phyloP scores from a whole-genome alignment of 1,284 basidiomycete genomes.

The Ustilago tritici region DNA sequence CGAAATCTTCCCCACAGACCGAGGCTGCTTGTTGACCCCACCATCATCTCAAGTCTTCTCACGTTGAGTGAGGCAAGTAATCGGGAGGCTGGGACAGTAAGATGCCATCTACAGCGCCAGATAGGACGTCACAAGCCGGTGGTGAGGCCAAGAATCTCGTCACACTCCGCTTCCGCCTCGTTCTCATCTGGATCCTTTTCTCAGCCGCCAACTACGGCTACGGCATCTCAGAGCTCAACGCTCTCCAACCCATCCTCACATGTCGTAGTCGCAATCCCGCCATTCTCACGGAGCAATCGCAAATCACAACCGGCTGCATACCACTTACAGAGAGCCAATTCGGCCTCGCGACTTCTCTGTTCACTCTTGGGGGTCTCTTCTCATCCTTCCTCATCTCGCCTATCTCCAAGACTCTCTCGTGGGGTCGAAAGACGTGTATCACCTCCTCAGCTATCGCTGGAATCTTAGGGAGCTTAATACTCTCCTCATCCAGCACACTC shows the following conservation, averaged over 20 bases:
- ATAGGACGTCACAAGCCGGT: neutral
- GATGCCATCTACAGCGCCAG: neutral
- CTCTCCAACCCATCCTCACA: slow-evolving; percentile 57
- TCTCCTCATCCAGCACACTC: slow-evolving; percentile 20
- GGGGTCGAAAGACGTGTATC: slow-evolving; percentile 39
- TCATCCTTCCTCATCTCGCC: slow-evolving; percentile 71
- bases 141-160: slow-evolving; percentile 13
- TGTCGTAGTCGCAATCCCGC: slow-evolving; percentile 32
- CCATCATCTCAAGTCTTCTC: neutral
- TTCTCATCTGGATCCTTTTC: slow-evolving; percentile 58
- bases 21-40: neutral
- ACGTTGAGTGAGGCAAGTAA: neutral
- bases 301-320: slow-evolving; percentile 43
- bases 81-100: neutral
- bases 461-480: slow-evolving; percentile 27
- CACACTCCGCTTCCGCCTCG: slow-evolving; percentile 42
- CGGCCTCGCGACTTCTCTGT: slow-evolving; percentile 83
- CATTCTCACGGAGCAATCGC: slow-evolving; percentile 10
- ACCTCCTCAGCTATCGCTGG: slow-evolving; percentile 32
- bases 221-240: slow-evolving; percentile 66
- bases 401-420: slow-evolving; percentile 30
- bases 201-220: slow-evolving; percentile 64
- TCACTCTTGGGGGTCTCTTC: slow-evolving; percentile 86
- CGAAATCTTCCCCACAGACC: neutral
- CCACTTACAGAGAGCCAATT: slow-evolving; percentile 72